Evolutionary conservation across 1,284 basidiomycete species (phyloP), one percentile per base, ranked within the genome.

Genomic region (Pisolithus thermaeus): DNA sequence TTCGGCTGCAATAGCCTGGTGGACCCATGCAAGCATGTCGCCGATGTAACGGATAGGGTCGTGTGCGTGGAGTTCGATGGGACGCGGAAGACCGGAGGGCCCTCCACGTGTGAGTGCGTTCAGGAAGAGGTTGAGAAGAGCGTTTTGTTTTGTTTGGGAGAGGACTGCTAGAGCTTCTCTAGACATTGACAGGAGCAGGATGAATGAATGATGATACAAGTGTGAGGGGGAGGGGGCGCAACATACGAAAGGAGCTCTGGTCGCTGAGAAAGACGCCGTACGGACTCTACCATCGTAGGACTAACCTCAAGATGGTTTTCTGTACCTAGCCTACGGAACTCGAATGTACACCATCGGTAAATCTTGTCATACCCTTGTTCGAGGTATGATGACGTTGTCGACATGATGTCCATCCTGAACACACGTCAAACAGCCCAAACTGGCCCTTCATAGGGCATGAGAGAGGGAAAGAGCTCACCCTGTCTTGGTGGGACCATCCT

Each of bases 1-100:
- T 68, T 99, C 96, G 3, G 87, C 88, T 0, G 96, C 96, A 53
- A 97, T 93, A 0, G 89, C 81, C 55, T 99, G 97, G 70, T 99
- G 96, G 1, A 98, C 86, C 97, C 96, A 99, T 0, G 95, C 96
- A 4, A 99, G 82, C 92, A 99, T 98, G 67, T 98, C 96, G 18
- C 96, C 95, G 14, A 97, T 86, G 66, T 99, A 99, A 25, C 96
- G 84, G 56, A 93, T 79, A 0, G 96, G 94, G 66, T 99, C 96
- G 62, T 99, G 96, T 0, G 96, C 96, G 64, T 98, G 94, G 3
- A 98, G 76, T 69, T 99, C 96, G 57, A 99, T 98, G 0, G 96
- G 95, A 3, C 94, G 82, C 0, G 94, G 92, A 1, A 93, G 75
- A 25, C 92, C 91, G 35, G 86, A 85, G 0, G 91, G 91, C 0